Base-by-base conservation (phyloP, 2,329 filamentous ascomycete genomes). In the Fusarium nanum region DNA sequence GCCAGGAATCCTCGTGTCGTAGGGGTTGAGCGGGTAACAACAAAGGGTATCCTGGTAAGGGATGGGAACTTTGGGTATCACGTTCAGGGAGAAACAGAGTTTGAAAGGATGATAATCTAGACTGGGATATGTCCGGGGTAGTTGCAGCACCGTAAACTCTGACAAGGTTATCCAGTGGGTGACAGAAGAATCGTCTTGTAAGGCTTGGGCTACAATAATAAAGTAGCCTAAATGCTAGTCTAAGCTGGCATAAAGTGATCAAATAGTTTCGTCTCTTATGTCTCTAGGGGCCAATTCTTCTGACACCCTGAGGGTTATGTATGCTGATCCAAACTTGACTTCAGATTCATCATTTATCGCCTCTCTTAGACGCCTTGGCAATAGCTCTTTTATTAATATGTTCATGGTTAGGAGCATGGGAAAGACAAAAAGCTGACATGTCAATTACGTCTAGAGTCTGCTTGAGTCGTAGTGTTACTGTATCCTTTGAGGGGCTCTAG, bases 111-210 rank as follows among this genome's bases (percentile, higher is more conserved):
- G 22, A 40, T 27, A 54, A 30, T 52, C 46, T 46, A 22, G 32
- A 28, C 60, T 45, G 52, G 56, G 60, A 54, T 62, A 32, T 34
- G 40, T 10, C 40, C 6, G 6, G 60, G 57, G 47, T 61, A 30
- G 22, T 32, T 40, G 28, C 45, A 37, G 44, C 30, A 40, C 44
- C 56, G 16, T 34, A 14, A 30, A 64, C 42, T 18, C 58, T 46
- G 44, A 46, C 59, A 46, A 27, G 14, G 25, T 32, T 23, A 23
- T 23, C 22, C 22, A 23, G 22, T 23, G 22, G 22, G 22, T 23
- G 22, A 23, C 22, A 23, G 22, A 23, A 23, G 22, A 23, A 23
- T 23, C 6, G 22, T 23, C 22, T 23, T 23, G 4, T 23, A 23
- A 23, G 22, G 22, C 22, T 23, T 23, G 5, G 22, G 22, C 22